Evolutionary conservation across 805 yeast genomes (phyloP), one percentile per base, ranked within the genome.

Genomic region (Candida andamanensis): DNA sequence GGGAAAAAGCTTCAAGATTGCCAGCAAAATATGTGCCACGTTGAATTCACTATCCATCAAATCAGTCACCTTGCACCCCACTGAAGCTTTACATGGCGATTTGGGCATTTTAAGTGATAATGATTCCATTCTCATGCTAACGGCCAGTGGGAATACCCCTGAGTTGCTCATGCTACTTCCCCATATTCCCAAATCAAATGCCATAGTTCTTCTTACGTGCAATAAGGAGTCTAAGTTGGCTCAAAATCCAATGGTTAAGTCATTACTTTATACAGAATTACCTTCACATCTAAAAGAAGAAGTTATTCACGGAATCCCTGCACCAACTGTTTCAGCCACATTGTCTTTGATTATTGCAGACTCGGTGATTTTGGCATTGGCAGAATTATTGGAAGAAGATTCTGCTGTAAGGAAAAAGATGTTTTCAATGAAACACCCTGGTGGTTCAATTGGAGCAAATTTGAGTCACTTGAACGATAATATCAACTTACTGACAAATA

Each of bases 71-170:
- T 58, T 86, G 33, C 95, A 86, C 50, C 95, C 96, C 0, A 62
- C 84, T 4, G 96, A 86, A 39, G 95, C 95, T 0, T 60, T 87
- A 13, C 96, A 86, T 52, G 96, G 96, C 5, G 96, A 86, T 53
- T 67, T 86, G 45, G 96, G 96, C 2, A 57, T 79, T 23, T 58
- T 87, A 6, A 57, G 73, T 30, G 74, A 70, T 16, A 46, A 42
- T 20, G 85, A 81, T 41, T 60, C 74, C 19, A 39, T 86, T 32
- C 54, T 87, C 2, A 60, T 85, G 46, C 74, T 86, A 22, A 76
- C 89, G 0, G 82, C 89, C 2, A 78, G 90, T 18, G 96, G 96
- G 1, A 79, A 78, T 45, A 81, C 95, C 1, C 84, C 87, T 0
- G 96, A 86, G 50, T 67, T 87, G 22, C 35, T 76, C 48, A 65